Conservation (phyloP, 129 eudicot genomes). For the Solidago caesia region DNA sequence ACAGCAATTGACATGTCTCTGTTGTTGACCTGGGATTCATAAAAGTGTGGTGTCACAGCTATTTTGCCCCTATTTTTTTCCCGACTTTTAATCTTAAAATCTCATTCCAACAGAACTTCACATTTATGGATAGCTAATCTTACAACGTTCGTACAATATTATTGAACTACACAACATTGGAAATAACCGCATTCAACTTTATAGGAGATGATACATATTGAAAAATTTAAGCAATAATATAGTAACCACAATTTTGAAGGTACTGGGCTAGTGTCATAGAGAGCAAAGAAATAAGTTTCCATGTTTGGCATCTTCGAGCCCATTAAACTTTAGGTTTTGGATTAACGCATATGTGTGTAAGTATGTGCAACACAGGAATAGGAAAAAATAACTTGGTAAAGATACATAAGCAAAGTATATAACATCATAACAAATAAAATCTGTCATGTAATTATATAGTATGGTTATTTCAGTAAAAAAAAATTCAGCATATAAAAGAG, state of each 20-base stretch:
- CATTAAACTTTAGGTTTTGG: neutral
- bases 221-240: neutral
- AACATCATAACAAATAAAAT: neutral
- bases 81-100: neutral
- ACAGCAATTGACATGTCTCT: slow-evolving; percentile 96
- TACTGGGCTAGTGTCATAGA: neutral
- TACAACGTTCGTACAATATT: neutral
- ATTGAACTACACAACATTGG: neutral
- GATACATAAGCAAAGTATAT: neutral
- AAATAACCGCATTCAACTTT: slow-evolving; percentile 3
- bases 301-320: neutral
- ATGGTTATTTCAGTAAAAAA: neutral
- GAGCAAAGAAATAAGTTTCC: neutral
- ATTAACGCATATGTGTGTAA: neutral
- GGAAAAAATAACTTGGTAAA: neutral
- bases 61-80: neutral
- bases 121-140: neutral
- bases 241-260: neutral
- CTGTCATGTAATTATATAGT: neutral
- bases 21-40: slow-evolving; percentile 73
- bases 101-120: neutral
- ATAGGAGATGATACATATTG: neutral
- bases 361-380: neutral
- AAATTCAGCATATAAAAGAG: neutral
- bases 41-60: slow-evolving; percentile 1